Evolutionary conservation across 2,329 filamentous ascomycete genomes (phyloP), one percentile per base, ranked within the genome.

Genomic region (Exserohilum rostratum): DNA sequence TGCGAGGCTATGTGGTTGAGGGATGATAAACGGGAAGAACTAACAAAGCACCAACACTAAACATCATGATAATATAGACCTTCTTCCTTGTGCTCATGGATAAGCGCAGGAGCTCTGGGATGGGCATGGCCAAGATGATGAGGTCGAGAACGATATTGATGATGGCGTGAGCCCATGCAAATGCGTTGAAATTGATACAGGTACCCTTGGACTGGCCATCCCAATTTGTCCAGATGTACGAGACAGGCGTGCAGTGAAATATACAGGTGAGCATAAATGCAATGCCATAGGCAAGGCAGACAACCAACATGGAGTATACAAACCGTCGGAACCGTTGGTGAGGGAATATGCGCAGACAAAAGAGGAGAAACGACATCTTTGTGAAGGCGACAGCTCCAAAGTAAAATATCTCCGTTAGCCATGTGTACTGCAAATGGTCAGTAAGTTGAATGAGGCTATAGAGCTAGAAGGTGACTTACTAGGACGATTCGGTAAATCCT

Each of bases 31-130:
- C 1, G 22, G 5, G 6, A 64, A 25, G 3, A 11, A 61, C 73
- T 62, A 62, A 78, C 76, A 78, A 65, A 27, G 71, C 55, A 4
- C 72, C 71, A 1, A 73, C 42, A 17, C 61, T 61, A 45, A 75
- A 74, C 58, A 75, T 70, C 31, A 62, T 46, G 42, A 69, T 60
- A n/a, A 75, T 52, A 33, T 58, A 58, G 5, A 73, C 22, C 54
- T 70, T 75, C 43, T 70, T 73, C 39, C 61, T 58, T 4, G 50
- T 18, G 9, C 42, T 51, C 25, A 75, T 54, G 11, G 61, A 59
- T 6, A 75, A 35, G 2, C 31, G 31, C 20, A 52, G 51, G 1
- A 69, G 22, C 7, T 64, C 40, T 0, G 63, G 64, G 15, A 68
- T 57, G 5, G 67, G 64, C 3, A 66, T 44, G 2, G 40, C 15